These are phyloP conservation scores for Yarrowia sp. DNA, from an alignment of 805 yeast species.

Conservation along the genomic window DNA sequence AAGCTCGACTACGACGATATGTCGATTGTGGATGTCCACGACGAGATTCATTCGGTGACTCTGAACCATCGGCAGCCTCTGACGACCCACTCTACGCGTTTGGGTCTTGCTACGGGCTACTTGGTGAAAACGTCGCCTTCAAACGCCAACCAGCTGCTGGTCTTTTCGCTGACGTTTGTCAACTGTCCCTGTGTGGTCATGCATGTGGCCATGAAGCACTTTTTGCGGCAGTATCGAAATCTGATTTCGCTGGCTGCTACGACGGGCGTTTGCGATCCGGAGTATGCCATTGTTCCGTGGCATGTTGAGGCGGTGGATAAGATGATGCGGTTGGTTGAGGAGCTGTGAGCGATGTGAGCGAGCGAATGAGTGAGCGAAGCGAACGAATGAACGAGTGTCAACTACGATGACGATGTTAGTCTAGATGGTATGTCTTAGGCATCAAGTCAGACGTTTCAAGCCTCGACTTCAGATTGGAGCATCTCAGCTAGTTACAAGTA, in stretches of 20 bases:
- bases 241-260: constrained; percentile 40
- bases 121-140: constrained; percentile 30
- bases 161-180: constrained; percentile 26
- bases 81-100: constrained; percentile 23
- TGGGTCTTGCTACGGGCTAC: constrained; percentile 31
- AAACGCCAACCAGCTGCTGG: constrained; percentile 20
- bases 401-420: no score
- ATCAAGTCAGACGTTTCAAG: no score
- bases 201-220: constrained; percentile 36
- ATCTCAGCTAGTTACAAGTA: no score
- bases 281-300: constrained; percentile 41
- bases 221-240: constrained; percentile 41
- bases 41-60: constrained; percentile 37
- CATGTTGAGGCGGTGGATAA: constrained; percentile 42
- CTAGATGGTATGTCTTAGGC: no score
- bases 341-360: neutral
- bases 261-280: constrained; percentile 38
- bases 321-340: constrained; percentile 30
- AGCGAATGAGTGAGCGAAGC: no score
- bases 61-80: constrained; percentile 30
- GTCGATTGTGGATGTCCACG: constrained; percentile 36
- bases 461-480: no score
- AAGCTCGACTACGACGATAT: constrained; percentile 31
- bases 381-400: no score
- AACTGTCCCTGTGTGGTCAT: constrained; percentile 34